Percentiles rank a stretch among this genome's conserved stretches.
Evolutionary conservation across 352 stramenopile genomes (phyloP).

Genomic region (Pythium chondricola): DNA sequence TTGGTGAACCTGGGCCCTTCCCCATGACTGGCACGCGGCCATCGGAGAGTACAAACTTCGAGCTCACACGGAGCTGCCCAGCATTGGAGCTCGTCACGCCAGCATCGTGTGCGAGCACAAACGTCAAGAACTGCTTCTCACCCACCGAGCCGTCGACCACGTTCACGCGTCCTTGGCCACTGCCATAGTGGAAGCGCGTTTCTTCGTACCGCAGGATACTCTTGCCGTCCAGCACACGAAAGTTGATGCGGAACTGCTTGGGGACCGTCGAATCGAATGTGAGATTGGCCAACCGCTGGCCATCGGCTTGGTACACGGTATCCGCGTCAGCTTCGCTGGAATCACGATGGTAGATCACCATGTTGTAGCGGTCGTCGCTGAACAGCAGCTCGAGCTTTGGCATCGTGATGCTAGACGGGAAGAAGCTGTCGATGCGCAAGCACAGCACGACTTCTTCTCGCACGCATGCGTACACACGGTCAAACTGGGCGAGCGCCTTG

Average conservation of each 20-base stretch:
- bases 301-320: constrained; percentile 20
- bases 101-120: constrained; percentile 50
- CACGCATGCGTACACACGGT: constrained; percentile 59
- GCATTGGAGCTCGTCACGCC: constrained; percentile 8
- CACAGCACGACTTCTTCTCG: constrained; percentile 51
- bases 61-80: not conserved
- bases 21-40: constrained; percentile 79
- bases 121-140: constrained; percentile 44
- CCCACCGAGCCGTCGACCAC: constrained; percentile 9
- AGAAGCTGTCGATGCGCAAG: constrained; percentile 45
- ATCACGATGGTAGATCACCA: constrained; percentile 39
- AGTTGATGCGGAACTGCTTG: constrained; percentile 34
- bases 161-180: constrained; percentile 1
- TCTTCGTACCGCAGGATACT: constrained; percentile 58
- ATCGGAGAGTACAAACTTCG: constrained; percentile 37
- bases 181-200: constrained; percentile 49
- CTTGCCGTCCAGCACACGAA: constrained; percentile 48
- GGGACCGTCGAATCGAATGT: constrained; percentile 35
- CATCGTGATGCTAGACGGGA: constrained; percentile 48
- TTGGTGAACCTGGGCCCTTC: constrained; percentile 73
- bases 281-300: constrained; percentile 38
- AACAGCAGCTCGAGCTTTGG: constrained; percentile 66
- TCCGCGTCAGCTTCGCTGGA: not conserved
- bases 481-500: constrained; percentile 44
- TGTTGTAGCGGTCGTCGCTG: constrained; percentile 71